Percentiles rank a stretch among this genome's conserved stretches.
Evolutionary conservation across 805 yeast genomes (phyloP).

Genomic region (Saturnispora sekii): DNA sequence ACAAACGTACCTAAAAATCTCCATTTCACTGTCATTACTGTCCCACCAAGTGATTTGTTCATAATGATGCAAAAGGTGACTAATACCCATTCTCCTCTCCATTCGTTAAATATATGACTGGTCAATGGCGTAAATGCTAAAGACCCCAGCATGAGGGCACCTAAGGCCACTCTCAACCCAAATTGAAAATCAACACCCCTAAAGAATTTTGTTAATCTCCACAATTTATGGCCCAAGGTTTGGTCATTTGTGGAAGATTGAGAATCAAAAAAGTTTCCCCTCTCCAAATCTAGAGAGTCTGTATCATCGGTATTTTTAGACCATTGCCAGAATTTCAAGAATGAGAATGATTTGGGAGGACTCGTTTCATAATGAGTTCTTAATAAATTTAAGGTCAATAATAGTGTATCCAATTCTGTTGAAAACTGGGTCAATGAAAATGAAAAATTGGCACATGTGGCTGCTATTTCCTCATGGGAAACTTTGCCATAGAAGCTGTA

Average conservation of each 20-base stretch:
- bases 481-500: conserved; percentile 33
- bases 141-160: conserved; percentile 54
- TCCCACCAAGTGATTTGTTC: conserved; percentile 80
- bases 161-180: conserved; percentile 71
- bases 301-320: not conserved
- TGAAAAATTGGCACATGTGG: conserved; percentile 74
- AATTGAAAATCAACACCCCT: conserved; percentile 63
- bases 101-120: conserved; percentile 42
- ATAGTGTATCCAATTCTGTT: conserved; percentile 41
- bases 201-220: conserved; percentile 44
- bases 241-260: not conserved
- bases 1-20: conserved; percentile 63
- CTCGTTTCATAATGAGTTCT: conserved; percentile 3
- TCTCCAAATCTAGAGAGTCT: conserved; percentile 5
- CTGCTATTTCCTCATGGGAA: conserved; percentile 73
- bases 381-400: conserved; percentile 32
- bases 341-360: conserved; percentile 33
- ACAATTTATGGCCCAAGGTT: conserved; percentile 28
- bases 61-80: conserved; percentile 77
- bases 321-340: conserved; percentile 44
- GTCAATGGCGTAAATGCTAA: conserved; percentile 59
- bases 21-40: conserved; percentile 69
- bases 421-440: conserved; percentile 55
- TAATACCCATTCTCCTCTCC: conserved; percentile 81
- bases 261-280: conserved; percentile 8